Evolutionary conservation across 306 rosid species (phyloP), one percentile per base, ranked within the genome.

Genomic region (Clitoria ternatea): DNA sequence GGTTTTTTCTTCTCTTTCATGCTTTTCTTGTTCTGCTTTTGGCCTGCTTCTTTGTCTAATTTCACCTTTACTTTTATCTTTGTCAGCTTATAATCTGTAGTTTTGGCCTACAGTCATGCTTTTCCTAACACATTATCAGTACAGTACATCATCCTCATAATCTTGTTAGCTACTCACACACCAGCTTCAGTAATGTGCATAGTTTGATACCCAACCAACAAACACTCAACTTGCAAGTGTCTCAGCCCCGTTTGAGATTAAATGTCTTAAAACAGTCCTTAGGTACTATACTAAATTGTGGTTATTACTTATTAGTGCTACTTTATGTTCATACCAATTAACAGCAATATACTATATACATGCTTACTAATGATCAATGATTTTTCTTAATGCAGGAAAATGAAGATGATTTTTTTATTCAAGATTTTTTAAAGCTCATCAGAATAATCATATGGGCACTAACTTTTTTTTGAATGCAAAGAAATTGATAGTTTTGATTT

Each of bases 381-480:
- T 77, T 81, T 72, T 43, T 81, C 39, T 14, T 49, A 29, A 64
- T 83, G 92, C 92, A 94, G 97, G 92, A 81, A 35, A 85, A 74
- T 22, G 79, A 80, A 69, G 82, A 33, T 9, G 68, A 74, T 80
- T 81, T 73, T 86, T 66, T 81, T 49, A 81, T 86, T 86, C 84
- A 79, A 66, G 82, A 85, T 90, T 90, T 90, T 90, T 90, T 85
- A 63, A 87, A 84, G 83, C 66, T 66, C 66, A 80, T 75, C 89
- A 86, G 85, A 81, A 81, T 79, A 90, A 88, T 85, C 82, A 80
- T 71, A 64, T 79, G 81, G 81, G 74, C 78, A 32, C 83, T 77
- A 45, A 49, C 77, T 44, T 76, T 53, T 62, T 80, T 75, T 76
- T 33, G 61, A 87, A 78, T 77, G 71, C 69, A 62, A 62, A 86